These are phyloP conservation scores for Corymbia calophylla DNA, from an alignment of 441 rosid genomes.

Conservation along the genomic window DNA sequence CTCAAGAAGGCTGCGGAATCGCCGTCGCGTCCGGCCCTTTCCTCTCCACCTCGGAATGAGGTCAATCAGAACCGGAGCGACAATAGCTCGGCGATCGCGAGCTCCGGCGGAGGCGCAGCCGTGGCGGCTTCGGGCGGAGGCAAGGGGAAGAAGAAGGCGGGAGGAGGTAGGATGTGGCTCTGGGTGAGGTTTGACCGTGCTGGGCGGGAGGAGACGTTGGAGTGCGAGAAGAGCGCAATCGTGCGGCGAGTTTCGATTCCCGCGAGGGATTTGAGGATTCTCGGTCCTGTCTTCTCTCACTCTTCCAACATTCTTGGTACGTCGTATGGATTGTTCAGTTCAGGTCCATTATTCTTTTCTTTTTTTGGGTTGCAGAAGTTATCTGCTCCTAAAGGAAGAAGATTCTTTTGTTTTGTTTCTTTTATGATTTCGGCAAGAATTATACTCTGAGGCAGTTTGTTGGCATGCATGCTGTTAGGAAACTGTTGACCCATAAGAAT, in stretches of 20 bases:
- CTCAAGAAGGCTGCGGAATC: conserved; percentile 33
- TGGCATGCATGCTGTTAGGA: neutral
- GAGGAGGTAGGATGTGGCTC: conserved; percentile 50
- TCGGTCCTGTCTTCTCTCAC: conserved; percentile 87
- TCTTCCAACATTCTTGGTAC: conserved; percentile 91
- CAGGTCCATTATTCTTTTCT: neutral
- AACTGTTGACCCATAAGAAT: neutral
- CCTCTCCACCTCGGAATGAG: conserved; percentile 21
- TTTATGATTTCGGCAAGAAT: neutral
- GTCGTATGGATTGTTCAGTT: neutral
- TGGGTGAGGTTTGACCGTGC: conserved; percentile 87
- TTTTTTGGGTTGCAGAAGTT: neutral
- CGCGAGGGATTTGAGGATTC: conserved; percentile 89
- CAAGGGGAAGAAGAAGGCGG: conserved; percentile 69
- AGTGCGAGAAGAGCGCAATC: conserved; percentile 78
- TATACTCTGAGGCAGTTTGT: neutral
- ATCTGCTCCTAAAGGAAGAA: neutral
- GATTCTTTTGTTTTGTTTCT: neutral
- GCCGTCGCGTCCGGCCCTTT: conserved; percentile 12
- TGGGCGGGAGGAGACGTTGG: conserved; percentile 79
- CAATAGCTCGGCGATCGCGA: neutral
- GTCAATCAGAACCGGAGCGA: conserved; percentile 4
- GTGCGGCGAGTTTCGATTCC: conserved; percentile 75
- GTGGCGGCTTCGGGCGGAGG: conserved; percentile 19
- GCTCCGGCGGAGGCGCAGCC: neutral